Evolutionary conservation across 2,329 filamentous ascomycete genomes (phyloP), one percentile per base, ranked within the genome.

Genomic region (Aureobasidium mangrovei): DNA sequence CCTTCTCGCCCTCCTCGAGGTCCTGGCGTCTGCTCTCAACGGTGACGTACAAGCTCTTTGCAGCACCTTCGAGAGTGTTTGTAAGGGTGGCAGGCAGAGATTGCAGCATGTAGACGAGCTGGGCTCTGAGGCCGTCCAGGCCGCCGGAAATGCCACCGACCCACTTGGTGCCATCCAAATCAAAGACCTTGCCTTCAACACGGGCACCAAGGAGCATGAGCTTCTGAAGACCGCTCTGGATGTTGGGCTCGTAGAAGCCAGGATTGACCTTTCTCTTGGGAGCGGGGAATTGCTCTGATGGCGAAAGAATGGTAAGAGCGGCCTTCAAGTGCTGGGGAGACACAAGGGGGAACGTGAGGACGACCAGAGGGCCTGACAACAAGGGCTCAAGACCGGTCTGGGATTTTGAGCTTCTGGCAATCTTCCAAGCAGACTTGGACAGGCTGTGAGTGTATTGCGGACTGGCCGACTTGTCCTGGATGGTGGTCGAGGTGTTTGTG

Each of bases 151-250:
- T 94, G 35, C 85, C 78, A 55, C 89, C 80, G 42, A 85, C 78
- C 84, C 84, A 87, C 64, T 77, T 81, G 29, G 77, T 76, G 53
- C 86, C 86, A 8, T 84, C 82, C 44, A 80, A 70, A 66, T 96
- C 91, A 64, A 95, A 91, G 32, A 89, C 81, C 69, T 83, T 85
- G 59, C 87, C 87, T 66, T 98, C 93, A 31, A 96, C 80, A 49
- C 93, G 79, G 10, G 91, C 91, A 52, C 90, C 93, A 10, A 98
- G 73, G 33, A 98, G 72, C 68, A 95, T 77, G 59, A 98, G 72
- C 73, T 98, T 98, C 64, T 89, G 83, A 61, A 98, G 69, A 6
- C 87, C 93, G 60, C 75, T 81, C 70, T 96, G 91, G 53, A 91
- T 88, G 1, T 77, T 70, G 0, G 82, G 77, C 54, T 96, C 91